These are phyloP conservation scores for Puya raimondii DNA, from an alignment of 176 grass and related monocot genomes.

Conservation along the genomic window DNA sequence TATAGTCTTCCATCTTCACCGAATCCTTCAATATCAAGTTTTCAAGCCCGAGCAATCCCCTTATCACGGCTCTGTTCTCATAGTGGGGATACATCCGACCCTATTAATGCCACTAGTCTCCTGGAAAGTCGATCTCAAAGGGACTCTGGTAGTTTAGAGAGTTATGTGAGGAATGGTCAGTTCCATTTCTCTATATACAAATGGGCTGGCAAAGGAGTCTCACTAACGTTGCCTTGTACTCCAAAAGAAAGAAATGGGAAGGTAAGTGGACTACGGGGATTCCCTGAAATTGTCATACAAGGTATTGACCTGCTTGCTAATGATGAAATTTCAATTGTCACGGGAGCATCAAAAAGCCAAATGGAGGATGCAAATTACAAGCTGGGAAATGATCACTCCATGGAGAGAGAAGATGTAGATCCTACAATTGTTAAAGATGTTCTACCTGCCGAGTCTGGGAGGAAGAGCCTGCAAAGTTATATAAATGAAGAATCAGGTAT, in stretches of 20 bases:
- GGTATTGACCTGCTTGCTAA: constrained; percentile 51
- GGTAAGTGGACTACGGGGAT: constrained; percentile 27
- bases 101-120: constrained; percentile 22
- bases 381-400: constrained; percentile 25
- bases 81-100: constrained; percentile 28
- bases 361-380: constrained; percentile 33
- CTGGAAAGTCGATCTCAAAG: constrained; percentile 43
- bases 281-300: constrained; percentile 80
- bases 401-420: constrained; percentile 32
- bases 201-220: constrained; percentile 75
- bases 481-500: constrained; percentile 36
- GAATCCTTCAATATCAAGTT: constrained; percentile 34
- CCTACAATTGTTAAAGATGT: constrained; percentile 30
- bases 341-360: constrained; percentile 40
- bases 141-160: constrained; percentile 38
- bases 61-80: constrained; percentile 52
- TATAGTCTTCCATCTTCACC: constrained; percentile 56
- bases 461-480: constrained; percentile 31
- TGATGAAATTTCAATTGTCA: constrained; percentile 56
- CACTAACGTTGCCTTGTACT: constrained; percentile 45
- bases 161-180: constrained; percentile 31
- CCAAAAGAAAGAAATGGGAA: constrained; percentile 33
- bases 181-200: constrained; percentile 91
- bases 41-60: constrained; percentile 22
- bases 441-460: constrained; percentile 17